These are phyloP conservation scores for Plasmodium cynomolgi DNA, from an alignment of 169 alveolate genomes.

Conservation along the genomic window DNA sequence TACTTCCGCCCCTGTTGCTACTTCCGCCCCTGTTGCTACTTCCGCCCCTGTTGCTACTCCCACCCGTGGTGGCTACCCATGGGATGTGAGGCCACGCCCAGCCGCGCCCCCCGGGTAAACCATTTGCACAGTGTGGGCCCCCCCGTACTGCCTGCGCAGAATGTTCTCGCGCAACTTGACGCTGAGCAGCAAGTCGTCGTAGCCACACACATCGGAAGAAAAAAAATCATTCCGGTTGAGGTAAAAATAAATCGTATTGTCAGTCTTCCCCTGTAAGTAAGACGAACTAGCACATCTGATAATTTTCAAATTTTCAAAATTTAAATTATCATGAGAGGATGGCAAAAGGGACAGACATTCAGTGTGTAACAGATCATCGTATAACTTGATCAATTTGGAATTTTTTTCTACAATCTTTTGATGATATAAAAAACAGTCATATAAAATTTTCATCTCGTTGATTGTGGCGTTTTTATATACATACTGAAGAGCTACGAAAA, in stretches of 20 bases:
- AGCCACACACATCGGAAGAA: slow-evolving; percentile 6
- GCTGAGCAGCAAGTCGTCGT: slow-evolving; percentile 17
- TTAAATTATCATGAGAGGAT: slow-evolving; percentile 47
- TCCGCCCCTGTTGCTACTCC: neutral
- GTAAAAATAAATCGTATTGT: slow-evolving; percentile 5
- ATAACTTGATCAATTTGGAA: neutral
- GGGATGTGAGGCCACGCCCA: neutral
- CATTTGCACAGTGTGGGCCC: neutral
- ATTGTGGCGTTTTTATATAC: slow-evolving; percentile 28
- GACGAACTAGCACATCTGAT: slow-evolving; percentile 56
- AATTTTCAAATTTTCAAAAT: slow-evolving; percentile 20
- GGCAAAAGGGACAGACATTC: slow-evolving; percentile 41
- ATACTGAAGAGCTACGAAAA: slow-evolving; percentile 39
- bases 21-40: neutral
- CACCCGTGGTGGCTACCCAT: neutral
- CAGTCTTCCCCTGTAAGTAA: slow-evolving; percentile 9
- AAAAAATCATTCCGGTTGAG: slow-evolving; percentile 56
- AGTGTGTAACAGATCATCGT: slow-evolving; percentile 8
- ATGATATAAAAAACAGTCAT: slow-evolving; percentile 43
- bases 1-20: neutral
- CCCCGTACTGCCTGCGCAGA: neutral
- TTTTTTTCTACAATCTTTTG: neutral
- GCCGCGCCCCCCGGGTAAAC: neutral
- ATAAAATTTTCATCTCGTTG: slow-evolving; percentile 27
- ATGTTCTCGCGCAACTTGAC: slow-evolving; percentile 15